A percentile compares a stretch with the other conserved stretches of the same genome.
These are phyloP conservation scores for Mimosa pudica DNA, from an alignment of 306 rosid genomes.

Conservation along the genomic window DNA sequence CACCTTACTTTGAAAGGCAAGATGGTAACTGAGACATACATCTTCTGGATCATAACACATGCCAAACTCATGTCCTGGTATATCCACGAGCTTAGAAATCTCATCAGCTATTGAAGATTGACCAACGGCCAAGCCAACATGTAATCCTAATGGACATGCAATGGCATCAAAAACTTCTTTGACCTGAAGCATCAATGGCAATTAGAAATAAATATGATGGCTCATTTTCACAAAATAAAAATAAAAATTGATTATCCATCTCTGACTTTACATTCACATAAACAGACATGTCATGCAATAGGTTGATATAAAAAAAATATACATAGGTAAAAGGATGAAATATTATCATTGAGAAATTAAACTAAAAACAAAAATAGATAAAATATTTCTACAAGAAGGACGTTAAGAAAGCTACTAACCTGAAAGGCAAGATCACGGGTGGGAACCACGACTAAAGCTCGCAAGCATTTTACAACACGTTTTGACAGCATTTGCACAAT, in stretches of 20 bases:
- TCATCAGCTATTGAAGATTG: slow-evolving; percentile 82
- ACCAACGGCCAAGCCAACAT: slow-evolving; percentile 88
- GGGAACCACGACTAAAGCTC: slow-evolving; percentile 84
- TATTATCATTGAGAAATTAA: not conserved
- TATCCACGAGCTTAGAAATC: slow-evolving; percentile 57
- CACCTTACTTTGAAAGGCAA: slow-evolving; percentile 63
- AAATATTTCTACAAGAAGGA: not conserved
- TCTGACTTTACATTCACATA: not conserved
- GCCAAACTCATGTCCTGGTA: slow-evolving; percentile 62
- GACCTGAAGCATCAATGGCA: slow-evolving; percentile 41
- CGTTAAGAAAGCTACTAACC: slow-evolving; percentile 44
- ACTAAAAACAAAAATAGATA: not conserved
- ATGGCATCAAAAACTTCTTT: slow-evolving; percentile 69
- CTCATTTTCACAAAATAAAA: not conserved
- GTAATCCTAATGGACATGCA: slow-evolving; percentile 74
- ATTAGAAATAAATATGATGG: not conserved
- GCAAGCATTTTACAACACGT: slow-evolving; percentile 58
- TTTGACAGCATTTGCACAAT: slow-evolving; percentile 71
- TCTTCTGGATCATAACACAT: slow-evolving; percentile 61
- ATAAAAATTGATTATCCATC: not conserved
- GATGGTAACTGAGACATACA: slow-evolving; percentile 36
- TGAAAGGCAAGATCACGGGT: slow-evolving; percentile 92
- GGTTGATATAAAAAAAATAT: not conserved
- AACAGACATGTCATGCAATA: not conserved
- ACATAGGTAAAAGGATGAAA: not conserved